Percentiles rank a stretch among this genome's conserved stretches.
Evolutionary conservation across 306 rosid species (phyloP).

Genomic region (Glycine soja): DNA sequence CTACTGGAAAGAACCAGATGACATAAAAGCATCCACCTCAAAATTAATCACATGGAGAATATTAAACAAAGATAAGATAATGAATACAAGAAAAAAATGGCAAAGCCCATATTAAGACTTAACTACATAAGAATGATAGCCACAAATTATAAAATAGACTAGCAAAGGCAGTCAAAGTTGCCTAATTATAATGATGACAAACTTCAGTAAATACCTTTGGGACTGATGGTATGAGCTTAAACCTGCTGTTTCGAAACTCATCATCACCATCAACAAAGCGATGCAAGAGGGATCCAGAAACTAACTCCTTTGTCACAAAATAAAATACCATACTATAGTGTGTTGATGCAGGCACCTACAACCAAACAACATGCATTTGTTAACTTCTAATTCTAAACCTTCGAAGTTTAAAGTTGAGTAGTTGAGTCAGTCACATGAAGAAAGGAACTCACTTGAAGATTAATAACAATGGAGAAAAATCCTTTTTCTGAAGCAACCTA

Average conservation of each 20-base stretch:
- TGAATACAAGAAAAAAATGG: conserved; percentile 15
- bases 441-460: conserved; percentile 82
- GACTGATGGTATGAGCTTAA: conserved; percentile 97
- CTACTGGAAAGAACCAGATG: not conserved
- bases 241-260: conserved; percentile 95
- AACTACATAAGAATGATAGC: no score
- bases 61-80: not conserved
- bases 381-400: conserved; percentile 43
- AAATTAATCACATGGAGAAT: conserved; percentile 5
- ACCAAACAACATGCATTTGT: conserved; percentile 37
- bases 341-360: conserved; percentile 92
- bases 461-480: conserved; percentile 80
- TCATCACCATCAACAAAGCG: conserved; percentile 98
- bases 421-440: conserved; percentile 40
- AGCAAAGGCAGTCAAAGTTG: conserved; percentile 16
- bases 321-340: conserved; percentile 98
- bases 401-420: conserved; percentile 32
- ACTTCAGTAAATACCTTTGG: conserved; percentile 76
- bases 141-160: not conserved
- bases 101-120: no score
- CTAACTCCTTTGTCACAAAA: conserved; percentile 84
- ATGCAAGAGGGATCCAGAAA: conserved; percentile 92
- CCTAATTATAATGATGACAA: conserved; percentile 34
- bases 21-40: conserved; percentile 1
- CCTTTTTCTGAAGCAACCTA: conserved; percentile 96